Evolutionary conservation across 2,329 filamentous ascomycete species (phyloP).

Genomic region (Monosporascus sp.): DNA sequence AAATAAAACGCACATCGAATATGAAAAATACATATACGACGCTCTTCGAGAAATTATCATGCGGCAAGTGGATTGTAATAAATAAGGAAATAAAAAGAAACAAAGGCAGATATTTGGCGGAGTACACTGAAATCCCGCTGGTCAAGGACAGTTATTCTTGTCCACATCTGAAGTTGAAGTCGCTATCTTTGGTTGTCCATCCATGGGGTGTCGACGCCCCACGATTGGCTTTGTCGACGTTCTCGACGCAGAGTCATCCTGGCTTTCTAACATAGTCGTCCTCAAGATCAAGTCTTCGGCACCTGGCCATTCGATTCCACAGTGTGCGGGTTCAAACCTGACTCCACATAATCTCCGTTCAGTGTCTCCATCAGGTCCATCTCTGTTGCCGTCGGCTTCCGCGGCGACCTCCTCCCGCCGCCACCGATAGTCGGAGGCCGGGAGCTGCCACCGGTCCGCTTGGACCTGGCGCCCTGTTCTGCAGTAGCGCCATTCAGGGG

Average conservation of each 20-base stretch:
- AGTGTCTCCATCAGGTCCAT: background rate
- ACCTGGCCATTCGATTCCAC: background rate
- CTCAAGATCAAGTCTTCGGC: background rate
- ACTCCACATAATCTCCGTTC: background rate
- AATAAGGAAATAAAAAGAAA: too few species aligned
- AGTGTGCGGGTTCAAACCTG: background rate
- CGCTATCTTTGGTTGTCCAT: background rate
- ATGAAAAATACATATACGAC: too few species aligned
- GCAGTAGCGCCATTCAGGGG: background rate
- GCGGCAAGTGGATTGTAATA: too few species aligned
- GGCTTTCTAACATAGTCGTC: background rate
- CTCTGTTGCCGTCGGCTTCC: background rate
- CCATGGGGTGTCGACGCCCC: background rate
- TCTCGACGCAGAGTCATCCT: background rate
- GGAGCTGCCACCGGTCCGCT: background rate
- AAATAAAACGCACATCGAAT: too few species aligned
- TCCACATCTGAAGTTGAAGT: background rate
- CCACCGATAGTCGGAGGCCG: background rate
- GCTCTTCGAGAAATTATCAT: too few species aligned
- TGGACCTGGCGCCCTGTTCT: background rate
- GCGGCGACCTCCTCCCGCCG: background rate
- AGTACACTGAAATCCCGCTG: too few species aligned
- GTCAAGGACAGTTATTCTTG: too few species aligned
- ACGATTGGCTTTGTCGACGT: background rate
- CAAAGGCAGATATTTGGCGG: too few species aligned